These are phyloP conservation scores for Xylariaceae sp. DNA, from an alignment of 2,329 filamentous ascomycete species.

Conservation along the genomic window DNA sequence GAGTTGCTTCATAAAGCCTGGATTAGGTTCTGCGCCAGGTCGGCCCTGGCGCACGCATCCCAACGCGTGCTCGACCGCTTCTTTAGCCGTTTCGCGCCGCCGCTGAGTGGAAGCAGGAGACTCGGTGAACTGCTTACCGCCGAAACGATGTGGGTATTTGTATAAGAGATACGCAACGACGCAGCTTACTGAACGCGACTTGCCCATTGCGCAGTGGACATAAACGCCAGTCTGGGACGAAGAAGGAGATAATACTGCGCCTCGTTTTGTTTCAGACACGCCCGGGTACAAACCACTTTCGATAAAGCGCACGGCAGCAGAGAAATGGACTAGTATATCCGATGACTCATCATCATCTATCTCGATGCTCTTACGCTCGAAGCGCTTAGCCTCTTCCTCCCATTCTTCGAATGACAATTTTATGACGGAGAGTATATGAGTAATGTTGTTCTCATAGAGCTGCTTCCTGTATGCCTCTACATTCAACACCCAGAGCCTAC, in stretches of 20 bases:
- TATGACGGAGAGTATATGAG: slow-evolving; percentile 85
- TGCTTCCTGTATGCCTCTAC: slow-evolving; percentile 66
- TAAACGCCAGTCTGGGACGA: slow-evolving; percentile 50
- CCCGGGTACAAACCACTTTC: slow-evolving; percentile 66
- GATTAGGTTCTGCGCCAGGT: slow-evolving; percentile 84
- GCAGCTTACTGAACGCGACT: slow-evolving; percentile 87
- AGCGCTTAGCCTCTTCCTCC: slow-evolving; percentile 59
- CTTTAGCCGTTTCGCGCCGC: slow-evolving; percentile 48
- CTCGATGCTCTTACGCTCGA: slow-evolving; percentile 78
- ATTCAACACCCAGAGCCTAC: slow-evolving; percentile 75
- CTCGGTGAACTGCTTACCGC: slow-evolving; percentile 49
- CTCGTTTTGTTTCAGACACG: neutral
- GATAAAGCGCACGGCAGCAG: slow-evolving; percentile 81
- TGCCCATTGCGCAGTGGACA: slow-evolving; percentile 87
- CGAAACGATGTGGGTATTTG: slow-evolving; percentile 62
- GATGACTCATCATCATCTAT: slow-evolving; percentile 91
- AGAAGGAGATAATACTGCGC: slow-evolving; percentile 2
- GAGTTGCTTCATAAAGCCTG: slow-evolving; percentile 89
- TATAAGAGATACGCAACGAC: slow-evolving; percentile 85
- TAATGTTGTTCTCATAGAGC: slow-evolving; percentile 76
- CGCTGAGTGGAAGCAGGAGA: slow-evolving; percentile 47
- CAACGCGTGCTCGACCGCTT: slow-evolving; percentile 67
- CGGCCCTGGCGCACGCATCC: slow-evolving; percentile 71
- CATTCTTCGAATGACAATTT: slow-evolving; percentile 51
- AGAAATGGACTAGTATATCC: slow-evolving; percentile 82